Conservation (phyloP, 1,284 basidiomycete species). For the Boletus hoseneyae region DNA sequence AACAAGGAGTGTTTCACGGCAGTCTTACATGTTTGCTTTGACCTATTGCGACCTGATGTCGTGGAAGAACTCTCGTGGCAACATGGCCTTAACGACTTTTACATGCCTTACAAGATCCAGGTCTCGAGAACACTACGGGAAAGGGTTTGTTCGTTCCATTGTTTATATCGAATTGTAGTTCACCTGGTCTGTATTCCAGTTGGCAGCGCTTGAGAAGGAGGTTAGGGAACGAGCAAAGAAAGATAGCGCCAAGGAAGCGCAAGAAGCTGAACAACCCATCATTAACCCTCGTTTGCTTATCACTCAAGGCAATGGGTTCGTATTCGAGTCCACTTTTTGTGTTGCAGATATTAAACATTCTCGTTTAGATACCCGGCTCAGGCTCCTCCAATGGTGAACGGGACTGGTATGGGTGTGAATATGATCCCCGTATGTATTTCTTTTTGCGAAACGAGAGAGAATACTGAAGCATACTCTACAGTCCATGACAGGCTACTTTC, state of each 20-base stretch:
- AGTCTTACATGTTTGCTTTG: conserved; percentile 88
- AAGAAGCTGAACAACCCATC: conserved; percentile 77
- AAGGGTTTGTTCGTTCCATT: conserved; percentile 43
- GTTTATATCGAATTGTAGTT: conserved; percentile 8
- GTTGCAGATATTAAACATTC: conserved; percentile 1
- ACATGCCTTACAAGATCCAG: conserved; percentile 94
- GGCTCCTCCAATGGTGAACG: conserved; percentile 45
- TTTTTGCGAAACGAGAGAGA: neutral
- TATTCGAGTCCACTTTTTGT: neutral
- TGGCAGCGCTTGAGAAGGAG: conserved; percentile 77
- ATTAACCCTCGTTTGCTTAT: conserved; percentile 74
- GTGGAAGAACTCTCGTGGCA: conserved; percentile 97
- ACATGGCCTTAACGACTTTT: conserved; percentile 92
- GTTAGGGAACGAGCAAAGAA: conserved; percentile 80
- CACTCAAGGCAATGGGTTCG: conserved; percentile 65
- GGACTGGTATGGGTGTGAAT: conserved; percentile 34
- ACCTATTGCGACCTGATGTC: conserved; percentile 86
- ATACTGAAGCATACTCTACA: conserved; percentile 17
- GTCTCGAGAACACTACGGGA: conserved; percentile 72
- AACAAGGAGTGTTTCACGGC: conserved; percentile 98
- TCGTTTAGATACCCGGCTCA: conserved; percentile 39
- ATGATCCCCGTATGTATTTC: conserved; percentile 44
- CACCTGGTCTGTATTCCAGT: conserved; percentile 36
- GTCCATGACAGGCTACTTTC: conserved; percentile 33
- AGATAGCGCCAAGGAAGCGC: conserved; percentile 82